A percentile compares a stretch with the other conserved stretches of the same genome.
Conservation (phyloP, 176 grass and related monocot genomes). For the Lolium perenne region DNA sequence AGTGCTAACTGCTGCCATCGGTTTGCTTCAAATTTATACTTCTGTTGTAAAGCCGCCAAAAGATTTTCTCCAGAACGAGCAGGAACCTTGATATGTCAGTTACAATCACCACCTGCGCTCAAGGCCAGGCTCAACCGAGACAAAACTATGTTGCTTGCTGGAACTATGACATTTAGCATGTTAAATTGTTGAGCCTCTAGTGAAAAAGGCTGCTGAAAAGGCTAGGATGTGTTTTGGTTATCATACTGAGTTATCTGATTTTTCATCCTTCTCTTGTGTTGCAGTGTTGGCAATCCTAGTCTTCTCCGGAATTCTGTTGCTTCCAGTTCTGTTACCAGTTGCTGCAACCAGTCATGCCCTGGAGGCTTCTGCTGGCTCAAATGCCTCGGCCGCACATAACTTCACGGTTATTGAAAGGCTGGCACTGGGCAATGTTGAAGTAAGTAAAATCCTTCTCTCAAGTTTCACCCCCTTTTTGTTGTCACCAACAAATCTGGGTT, state of each 20-base stretch:
- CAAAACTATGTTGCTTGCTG: neutral
- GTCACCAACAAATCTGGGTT: neutral
- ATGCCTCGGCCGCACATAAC: neutral
- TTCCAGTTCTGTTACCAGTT: conserved; percentile 80
- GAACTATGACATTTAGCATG: conserved; percentile 5
- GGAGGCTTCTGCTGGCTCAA: neutral
- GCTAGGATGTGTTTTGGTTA: neutral
- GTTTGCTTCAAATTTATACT: neutral
- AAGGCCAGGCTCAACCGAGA: neutral
- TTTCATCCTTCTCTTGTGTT: conserved; percentile 33
- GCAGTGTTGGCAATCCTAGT: conserved; percentile 84
- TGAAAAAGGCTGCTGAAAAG: neutral
- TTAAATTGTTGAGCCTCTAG: conserved; percentile 2
- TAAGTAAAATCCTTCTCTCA: conserved; percentile 38
- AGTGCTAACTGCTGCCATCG: neutral
- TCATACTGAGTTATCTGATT: neutral
- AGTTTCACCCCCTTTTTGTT: conserved; percentile 8
- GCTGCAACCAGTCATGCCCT: conserved; percentile 64
- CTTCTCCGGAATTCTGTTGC: conserved; percentile 68
- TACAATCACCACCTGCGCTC: no score
- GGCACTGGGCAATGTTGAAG: conserved; percentile 76
- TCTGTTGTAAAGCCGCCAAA: neutral
- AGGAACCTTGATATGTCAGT: neutral
- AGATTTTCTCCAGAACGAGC: neutral
- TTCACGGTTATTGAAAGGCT: conserved; percentile 66